Evolutionary conservation across 495 filamentous ascomycete species (phyloP), one percentile per base, ranked within the genome.

Genomic region (Antarctomyces pellizariae): DNA sequence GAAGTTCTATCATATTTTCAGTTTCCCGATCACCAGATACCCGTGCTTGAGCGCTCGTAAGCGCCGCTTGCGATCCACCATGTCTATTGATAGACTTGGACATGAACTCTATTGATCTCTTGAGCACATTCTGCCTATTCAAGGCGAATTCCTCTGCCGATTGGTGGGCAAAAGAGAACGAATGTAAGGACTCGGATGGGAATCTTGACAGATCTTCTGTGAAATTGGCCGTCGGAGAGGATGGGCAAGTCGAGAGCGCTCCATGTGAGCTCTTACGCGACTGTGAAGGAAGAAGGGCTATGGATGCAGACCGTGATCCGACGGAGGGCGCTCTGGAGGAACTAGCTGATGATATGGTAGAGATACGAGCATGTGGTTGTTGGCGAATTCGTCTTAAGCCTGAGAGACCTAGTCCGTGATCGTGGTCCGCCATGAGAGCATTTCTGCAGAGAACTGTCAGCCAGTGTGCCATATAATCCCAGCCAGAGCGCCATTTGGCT

Each of bases 121-220:
- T 93, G 39, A 99, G 44, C 11, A 91, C 72, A 50, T 80, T 93
- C 43, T 95, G 89, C 24, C 89, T 66, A 42, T 57, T 92, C 41
- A 90, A 75, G 15, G 95, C 62, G 23, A 74, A 56, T 38, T 93
- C 83, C 42, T 91, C 84, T n/a, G n/a, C n/a, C 3, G 83, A 82
- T 47, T 91, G 84, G 32, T 92, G 78, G 2, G 89, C 79, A 46
- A 99, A 99, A 16, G 89, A 95, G 52, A 99, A 99, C 0, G 89
- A 95, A 45, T 99, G 86, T 31, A 99, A 50, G 1, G 86, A 99
- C 47, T 99, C 86, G 38, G 76, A 75, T 1, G 89, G 84, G 43
- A 95, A 99, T 23, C 82, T 67, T 24, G 68, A 66, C 16, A 99
- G 64, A 40, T 95, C 86, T 59, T 95, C 86, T 39, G 71, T 55